A percentile compares a stretch with the other conserved stretches of the same genome.
Evolutionary conservation across 1,139 yeast genomes (phyloP).

Genomic region (Schwanniomyces etchellsii): DNA sequence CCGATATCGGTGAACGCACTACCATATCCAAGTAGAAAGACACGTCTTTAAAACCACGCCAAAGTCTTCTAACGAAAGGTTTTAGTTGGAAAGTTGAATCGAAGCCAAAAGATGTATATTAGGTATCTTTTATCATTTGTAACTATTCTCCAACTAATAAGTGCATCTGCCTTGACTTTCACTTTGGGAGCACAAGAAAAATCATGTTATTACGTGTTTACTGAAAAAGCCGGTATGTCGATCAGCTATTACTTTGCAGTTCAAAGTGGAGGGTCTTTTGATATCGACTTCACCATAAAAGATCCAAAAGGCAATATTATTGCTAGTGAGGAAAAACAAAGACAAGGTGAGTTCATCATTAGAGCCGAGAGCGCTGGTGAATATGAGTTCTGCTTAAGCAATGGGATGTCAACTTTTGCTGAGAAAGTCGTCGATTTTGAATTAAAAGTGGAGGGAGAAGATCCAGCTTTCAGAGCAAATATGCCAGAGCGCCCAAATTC

Average conservation of each 20-base stretch:
- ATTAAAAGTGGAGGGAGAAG: conserved; percentile 54
- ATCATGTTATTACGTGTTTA: conserved; percentile 74
- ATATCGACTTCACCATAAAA: conserved; percentile 70
- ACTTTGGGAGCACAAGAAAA: conserved; percentile 72
- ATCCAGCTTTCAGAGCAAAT: conserved; percentile 47
- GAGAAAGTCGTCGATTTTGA: conserved; percentile 90
- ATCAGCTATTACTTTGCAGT: conserved; percentile 88
- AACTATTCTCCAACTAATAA: conserved; percentile 21
- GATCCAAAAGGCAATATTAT: conserved; percentile 62
- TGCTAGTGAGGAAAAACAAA: conserved; percentile 56
- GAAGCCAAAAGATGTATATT: conserved; percentile 12
- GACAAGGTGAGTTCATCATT: conserved; percentile 83
- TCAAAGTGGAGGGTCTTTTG: conserved; percentile 85
- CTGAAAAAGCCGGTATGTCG: conserved; percentile 56
- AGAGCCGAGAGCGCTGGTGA: conserved; percentile 71
- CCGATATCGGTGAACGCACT: background rate
- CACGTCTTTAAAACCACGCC: too few species aligned
- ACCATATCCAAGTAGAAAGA: background rate
- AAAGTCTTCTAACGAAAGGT: too few species aligned
- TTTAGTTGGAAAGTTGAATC: too few species aligned
- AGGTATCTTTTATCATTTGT: conserved; percentile 14
- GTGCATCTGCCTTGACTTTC: conserved; percentile 68
- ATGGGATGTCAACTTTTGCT: conserved; percentile 80
- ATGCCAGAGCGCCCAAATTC: conserved; percentile 61
- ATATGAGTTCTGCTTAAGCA: conserved; percentile 87